These are phyloP conservation scores for Cytospora leucostoma DNA, from an alignment of 2,329 filamentous ascomycete genomes.

Conservation along the genomic window DNA sequence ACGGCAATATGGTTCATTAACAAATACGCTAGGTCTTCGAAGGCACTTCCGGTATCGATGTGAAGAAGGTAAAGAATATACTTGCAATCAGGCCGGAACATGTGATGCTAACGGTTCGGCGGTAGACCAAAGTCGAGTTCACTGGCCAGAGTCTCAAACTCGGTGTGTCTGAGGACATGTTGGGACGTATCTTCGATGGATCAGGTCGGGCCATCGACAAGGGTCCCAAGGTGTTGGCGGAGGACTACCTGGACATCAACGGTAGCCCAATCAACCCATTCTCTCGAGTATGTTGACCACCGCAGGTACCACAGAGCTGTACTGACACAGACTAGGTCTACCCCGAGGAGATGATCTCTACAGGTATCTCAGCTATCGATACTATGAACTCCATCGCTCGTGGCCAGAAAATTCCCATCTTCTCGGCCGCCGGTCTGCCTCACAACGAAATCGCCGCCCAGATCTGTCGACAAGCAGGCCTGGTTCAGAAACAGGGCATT, in stretches of 20 bases:
- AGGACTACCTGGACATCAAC: slow-evolving; percentile 99
- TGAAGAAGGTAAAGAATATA: slow-evolving; percentile 78
- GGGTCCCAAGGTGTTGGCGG: slow-evolving; percentile 94
- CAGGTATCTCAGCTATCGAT: slow-evolving; percentile 98
- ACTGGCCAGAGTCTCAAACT: slow-evolving; percentile 97
- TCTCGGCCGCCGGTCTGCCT: slow-evolving; percentile 95
- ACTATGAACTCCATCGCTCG: slow-evolving; percentile 98
- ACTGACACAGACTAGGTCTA: slow-evolving; percentile 67
- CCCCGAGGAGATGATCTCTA: slow-evolving; percentile 99
- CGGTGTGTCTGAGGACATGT: slow-evolving; percentile 98
- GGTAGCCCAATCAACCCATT: slow-evolving; percentile 98
- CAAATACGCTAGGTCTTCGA: slow-evolving; percentile 77
- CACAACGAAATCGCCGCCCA: slow-evolving; percentile 99
- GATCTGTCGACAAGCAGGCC: slow-evolving; percentile 94
- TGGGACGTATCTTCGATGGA: slow-evolving; percentile 98
- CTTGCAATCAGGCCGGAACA: background rate
- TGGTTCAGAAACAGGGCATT: slow-evolving; percentile 76
- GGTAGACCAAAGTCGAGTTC: slow-evolving; percentile 93
- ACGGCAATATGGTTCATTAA: slow-evolving; percentile 33
- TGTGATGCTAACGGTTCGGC: slow-evolving; percentile 19
- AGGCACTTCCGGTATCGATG: slow-evolving; percentile 94
- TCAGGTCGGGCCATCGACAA: slow-evolving; percentile 98
- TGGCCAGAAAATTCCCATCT: slow-evolving; percentile 99
- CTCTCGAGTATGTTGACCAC: slow-evolving; percentile 69
- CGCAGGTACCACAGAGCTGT: background rate